Conservation (phyloP, 345 rosid genomes). For the Populus pruinosa region DNA sequence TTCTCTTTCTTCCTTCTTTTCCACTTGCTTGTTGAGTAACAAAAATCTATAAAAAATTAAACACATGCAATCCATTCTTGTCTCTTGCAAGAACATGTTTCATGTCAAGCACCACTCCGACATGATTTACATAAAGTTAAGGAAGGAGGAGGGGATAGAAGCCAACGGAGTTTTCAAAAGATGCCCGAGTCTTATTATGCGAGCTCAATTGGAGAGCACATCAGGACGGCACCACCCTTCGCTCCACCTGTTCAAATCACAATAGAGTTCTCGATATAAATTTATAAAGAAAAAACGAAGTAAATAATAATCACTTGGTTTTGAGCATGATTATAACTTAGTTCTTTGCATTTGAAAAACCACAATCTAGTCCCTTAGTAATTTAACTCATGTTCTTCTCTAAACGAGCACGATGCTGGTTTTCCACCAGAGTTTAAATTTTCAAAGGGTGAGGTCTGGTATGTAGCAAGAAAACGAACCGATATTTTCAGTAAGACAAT, state of each 20-base stretch:
- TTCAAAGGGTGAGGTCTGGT: too few species aligned
- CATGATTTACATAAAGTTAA: background rate
- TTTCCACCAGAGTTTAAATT: background rate
- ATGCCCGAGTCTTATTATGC: constrained; percentile 6
- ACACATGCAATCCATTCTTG: too few species aligned
- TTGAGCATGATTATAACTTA: background rate
- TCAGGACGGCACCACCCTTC: background rate
- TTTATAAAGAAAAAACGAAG: too few species aligned
- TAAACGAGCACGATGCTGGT: too few species aligned
- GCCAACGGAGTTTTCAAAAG: background rate
- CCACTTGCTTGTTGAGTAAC: background rate
- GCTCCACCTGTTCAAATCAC: background rate
- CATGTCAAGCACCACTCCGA: background rate
- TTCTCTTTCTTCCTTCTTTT: background rate
- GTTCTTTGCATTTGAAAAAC: background rate
- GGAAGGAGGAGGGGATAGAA: background rate
- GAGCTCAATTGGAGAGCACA: constrained; percentile 16
- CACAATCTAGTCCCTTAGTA: background rate
- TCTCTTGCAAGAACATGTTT: too few species aligned
- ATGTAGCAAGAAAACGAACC: background rate
- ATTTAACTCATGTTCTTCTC: too few species aligned
- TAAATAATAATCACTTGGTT: background rate
- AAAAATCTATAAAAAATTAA: too few species aligned
- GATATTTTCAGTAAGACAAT: background rate
- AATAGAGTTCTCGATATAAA: background rate